phyloP scores from a whole-genome alignment of 1,284 basidiomycete species.

The Sporisorium sorghi region DNA sequence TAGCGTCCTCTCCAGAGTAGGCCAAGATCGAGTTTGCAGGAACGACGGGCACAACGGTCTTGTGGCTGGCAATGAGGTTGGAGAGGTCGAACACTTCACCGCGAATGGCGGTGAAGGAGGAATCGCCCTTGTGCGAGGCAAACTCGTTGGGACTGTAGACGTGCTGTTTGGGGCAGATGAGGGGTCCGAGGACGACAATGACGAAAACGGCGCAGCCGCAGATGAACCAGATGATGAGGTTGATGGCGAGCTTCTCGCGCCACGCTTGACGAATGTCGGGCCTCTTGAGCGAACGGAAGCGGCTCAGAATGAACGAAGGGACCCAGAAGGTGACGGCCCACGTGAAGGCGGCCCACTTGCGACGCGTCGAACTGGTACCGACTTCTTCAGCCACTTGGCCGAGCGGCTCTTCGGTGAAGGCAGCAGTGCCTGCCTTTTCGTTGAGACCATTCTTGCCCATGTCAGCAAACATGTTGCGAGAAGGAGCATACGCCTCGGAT shows the following conservation, averaged over 20 bases:
- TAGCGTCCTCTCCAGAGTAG: conserved; percentile 84
- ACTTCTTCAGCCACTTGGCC: conserved; percentile 85
- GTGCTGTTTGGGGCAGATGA: conserved; percentile 95
- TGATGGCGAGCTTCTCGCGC: conserved; percentile 96
- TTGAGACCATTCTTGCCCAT: conserved; percentile 73
- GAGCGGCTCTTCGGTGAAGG: conserved; percentile 53
- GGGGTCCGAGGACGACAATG: conserved; percentile 84
- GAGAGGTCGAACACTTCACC: conserved; percentile 90
- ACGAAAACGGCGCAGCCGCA: conserved; percentile 90
- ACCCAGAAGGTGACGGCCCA: conserved; percentile 94
- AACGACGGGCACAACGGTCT: conserved; percentile 79
- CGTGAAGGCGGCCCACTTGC: conserved; percentile 87
- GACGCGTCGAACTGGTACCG: conserved; percentile 81
- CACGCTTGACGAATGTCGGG: conserved; percentile 93
- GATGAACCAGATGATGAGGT: conserved; percentile 91
- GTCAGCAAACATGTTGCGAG: conserved; percentile 88
- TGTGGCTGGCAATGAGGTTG: conserved; percentile 72
- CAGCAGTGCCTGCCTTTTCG: conserved; percentile 59
- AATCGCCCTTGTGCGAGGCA: conserved; percentile 77
- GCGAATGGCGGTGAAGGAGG: conserved; percentile 83
- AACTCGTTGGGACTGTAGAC: conserved; percentile 86
- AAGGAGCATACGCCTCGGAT: conserved; percentile 79
- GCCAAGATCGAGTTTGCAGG: conserved; percentile 79
- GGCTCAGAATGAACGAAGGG: conserved; percentile 79
- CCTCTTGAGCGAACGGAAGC: conserved; percentile 89